These are phyloP conservation scores for Pleurotus tuber-regium DNA, from an alignment of 768 basidiomycete species.

Conservation along the genomic window DNA sequence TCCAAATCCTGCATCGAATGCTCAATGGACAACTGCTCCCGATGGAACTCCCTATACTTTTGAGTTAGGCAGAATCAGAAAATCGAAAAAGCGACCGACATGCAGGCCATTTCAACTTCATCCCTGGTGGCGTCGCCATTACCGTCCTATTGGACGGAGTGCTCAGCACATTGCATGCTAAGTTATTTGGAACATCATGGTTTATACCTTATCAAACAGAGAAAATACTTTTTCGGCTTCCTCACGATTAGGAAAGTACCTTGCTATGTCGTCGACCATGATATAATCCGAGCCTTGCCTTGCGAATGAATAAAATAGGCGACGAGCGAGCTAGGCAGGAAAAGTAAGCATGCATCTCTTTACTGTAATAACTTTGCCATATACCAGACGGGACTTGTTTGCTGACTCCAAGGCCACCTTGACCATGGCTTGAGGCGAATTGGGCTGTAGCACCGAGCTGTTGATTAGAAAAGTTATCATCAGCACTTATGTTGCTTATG, in stretches of 20 bases:
- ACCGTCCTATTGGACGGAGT: slow-evolving; percentile 45
- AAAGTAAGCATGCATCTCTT: too few species aligned
- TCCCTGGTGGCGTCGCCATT: slow-evolving; percentile 74
- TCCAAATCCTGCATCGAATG: slow-evolving; percentile 89
- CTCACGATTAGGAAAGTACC: slow-evolving; percentile 65
- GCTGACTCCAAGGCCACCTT: slow-evolving; percentile 74
- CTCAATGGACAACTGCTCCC: slow-evolving; percentile 81
- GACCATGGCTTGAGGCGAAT: slow-evolving; percentile 80
- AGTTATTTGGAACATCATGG: too few species aligned
- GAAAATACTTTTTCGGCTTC: slow-evolving; percentile 66
- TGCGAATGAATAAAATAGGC: slow-evolving; percentile 84
- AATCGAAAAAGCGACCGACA: slow-evolving; percentile 43
- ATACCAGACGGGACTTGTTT: slow-evolving; percentile 73
- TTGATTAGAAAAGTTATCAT: slow-evolving; percentile 3
- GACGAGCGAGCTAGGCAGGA: slow-evolving; percentile 62
- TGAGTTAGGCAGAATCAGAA: too few species aligned
- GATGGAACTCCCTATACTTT: slow-evolving; percentile 67
- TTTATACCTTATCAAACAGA: slow-evolving; percentile 56
- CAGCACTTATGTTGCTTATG: background rate
- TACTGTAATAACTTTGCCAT: too few species aligned
- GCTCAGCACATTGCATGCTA: too few species aligned
- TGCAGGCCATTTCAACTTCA: slow-evolving; percentile 73
- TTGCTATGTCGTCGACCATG: slow-evolving; percentile 64
- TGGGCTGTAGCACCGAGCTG: slow-evolving; percentile 82
- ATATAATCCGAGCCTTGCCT: slow-evolving; percentile 58